These are phyloP conservation scores for Nakazawaea siamensis DNA, from an alignment of 805 yeast genomes.

Conservation along the genomic window DNA sequence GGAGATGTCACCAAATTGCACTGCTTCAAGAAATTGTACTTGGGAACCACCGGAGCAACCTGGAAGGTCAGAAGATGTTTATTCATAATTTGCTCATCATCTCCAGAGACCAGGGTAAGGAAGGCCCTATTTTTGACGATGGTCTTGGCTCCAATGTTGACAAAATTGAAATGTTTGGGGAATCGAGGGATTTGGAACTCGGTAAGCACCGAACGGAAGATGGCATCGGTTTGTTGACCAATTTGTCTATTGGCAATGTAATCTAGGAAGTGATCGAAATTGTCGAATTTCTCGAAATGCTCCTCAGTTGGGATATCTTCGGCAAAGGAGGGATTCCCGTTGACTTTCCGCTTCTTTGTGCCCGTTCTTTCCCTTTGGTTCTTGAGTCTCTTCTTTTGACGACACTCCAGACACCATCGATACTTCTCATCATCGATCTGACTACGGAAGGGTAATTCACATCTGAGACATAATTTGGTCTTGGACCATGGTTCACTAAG, in stretches of 20 bases:
- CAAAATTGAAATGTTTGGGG: conserved; percentile 8
- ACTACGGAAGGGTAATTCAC: conserved; percentile 7
- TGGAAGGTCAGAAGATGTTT: conserved; percentile 1
- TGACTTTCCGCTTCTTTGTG: conserved; percentile 1
- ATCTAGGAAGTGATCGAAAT: conserved; percentile 1
- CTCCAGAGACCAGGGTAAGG: conserved; percentile 4
- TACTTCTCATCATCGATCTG: conserved; percentile 7
- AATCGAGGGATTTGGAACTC: conserved; percentile 5
- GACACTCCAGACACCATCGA: conserved; percentile 10
- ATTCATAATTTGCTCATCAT: conserved; percentile 8
- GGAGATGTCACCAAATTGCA: conserved; percentile 6
- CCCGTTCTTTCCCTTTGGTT: conserved; percentile 8
- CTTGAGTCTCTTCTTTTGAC: conserved; percentile 10
- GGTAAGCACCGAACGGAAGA: conserved; percentile 7
- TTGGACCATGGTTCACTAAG: too few relatives aligned
- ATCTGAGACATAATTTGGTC: conserved; percentile 4
- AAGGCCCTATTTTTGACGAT: conserved; percentile 7
- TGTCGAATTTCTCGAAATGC: conserved; percentile 7
- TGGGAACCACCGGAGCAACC: conserved; percentile 4
- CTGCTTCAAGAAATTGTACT: not conserved
- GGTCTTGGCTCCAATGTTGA: conserved; percentile 10
- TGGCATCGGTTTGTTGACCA: conserved; percentile 8
- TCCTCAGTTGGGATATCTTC: conserved; percentile 6
- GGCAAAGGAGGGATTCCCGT: conserved; percentile 3
- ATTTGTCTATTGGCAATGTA: conserved; percentile 1